These are phyloP conservation scores for Microstroma glucosiphilum DNA, from an alignment of 1,284 basidiomycete genomes.

Conservation along the genomic window DNA sequence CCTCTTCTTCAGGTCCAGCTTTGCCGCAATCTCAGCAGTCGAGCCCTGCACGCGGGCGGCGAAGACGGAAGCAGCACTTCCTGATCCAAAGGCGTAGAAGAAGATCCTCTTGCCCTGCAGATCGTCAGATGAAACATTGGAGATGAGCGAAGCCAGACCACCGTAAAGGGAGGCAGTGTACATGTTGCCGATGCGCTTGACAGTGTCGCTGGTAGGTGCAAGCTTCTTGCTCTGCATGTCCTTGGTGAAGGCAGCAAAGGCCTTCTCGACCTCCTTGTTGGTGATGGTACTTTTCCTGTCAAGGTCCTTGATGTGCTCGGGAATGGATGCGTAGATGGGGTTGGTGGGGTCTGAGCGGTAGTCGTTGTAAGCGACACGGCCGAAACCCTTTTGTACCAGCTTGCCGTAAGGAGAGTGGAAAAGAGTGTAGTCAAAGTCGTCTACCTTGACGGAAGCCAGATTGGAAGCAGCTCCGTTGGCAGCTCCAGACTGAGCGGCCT, in stretches of 20 bases:
- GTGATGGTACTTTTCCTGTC: conserved; percentile 59
- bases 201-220: conserved; percentile 47
- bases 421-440: conserved; percentile 78
- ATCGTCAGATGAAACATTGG: conserved; percentile 33
- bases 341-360: conserved; percentile 72
- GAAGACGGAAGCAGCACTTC: conserved; percentile 87
- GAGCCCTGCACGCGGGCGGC: conserved; percentile 77
- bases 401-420: conserved; percentile 88
- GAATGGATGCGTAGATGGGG: conserved; percentile 67
- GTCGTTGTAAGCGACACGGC: conserved; percentile 87
- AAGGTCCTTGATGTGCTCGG: conserved; percentile 60
- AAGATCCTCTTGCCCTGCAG: conserved; percentile 58
- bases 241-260: conserved; percentile 42
- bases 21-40: conserved; percentile 69
- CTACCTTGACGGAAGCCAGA: conserved; percentile 59
- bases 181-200: conserved; percentile 71
- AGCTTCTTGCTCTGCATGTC: conserved; percentile 29
- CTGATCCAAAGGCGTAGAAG: conserved; percentile 90
- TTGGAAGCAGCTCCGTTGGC: conserved; percentile 23
- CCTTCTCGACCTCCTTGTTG: conserved; percentile 92
- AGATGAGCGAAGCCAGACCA: conserved; percentile 64
- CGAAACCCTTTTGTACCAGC: conserved; percentile 93
- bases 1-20: conserved; percentile 71
- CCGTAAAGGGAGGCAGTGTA: conserved; percentile 97
- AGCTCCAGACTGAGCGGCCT: conserved; percentile 16